phyloP scores from a whole-genome alignment of 352 stramenopile species.

The Globisporangium sylvaticum region DNA sequence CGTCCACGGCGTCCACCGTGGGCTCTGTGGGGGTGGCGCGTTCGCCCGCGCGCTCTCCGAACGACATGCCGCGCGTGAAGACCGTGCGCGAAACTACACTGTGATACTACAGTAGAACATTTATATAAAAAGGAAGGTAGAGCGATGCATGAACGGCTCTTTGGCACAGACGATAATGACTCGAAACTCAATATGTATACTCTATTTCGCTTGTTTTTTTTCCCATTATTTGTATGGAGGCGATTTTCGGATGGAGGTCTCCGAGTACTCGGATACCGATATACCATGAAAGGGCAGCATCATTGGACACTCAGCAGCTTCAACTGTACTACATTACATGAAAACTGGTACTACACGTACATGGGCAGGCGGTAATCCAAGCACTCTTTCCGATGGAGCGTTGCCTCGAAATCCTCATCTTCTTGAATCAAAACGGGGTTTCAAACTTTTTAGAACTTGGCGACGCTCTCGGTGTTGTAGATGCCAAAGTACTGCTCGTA shows the following conservation, averaged over 20 bases:
- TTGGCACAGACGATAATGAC: too few relatives aligned
- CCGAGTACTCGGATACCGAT: too few relatives aligned
- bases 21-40: background rate
- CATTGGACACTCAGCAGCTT: too few relatives aligned
- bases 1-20: background rate
- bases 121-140: background rate
- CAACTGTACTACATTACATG: background rate
- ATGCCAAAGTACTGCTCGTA: slow-evolving; percentile 20
- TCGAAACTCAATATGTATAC: too few relatives aligned
- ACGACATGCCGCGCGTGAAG: slow-evolving; percentile 3
- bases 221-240: too few relatives aligned
- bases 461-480: slow-evolving; percentile 10
- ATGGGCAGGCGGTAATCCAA: background rate
- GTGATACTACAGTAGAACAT: background rate
- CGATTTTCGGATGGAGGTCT: background rate
- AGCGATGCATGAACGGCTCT: too few relatives aligned
- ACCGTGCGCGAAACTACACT: slow-evolving; percentile 16
- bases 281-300: too few relatives aligned
- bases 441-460: slow-evolving; percentile 15
- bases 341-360: background rate
- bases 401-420: background rate
- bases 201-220: too few relatives aligned
- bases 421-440: too few relatives aligned
- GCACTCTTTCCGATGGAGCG: slow-evolving; percentile 4
- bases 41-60: background rate